Conservation (phyloP, 2,329 filamentous ascomycete species). For the Stachybotrys chlorohalonatus region DNA sequence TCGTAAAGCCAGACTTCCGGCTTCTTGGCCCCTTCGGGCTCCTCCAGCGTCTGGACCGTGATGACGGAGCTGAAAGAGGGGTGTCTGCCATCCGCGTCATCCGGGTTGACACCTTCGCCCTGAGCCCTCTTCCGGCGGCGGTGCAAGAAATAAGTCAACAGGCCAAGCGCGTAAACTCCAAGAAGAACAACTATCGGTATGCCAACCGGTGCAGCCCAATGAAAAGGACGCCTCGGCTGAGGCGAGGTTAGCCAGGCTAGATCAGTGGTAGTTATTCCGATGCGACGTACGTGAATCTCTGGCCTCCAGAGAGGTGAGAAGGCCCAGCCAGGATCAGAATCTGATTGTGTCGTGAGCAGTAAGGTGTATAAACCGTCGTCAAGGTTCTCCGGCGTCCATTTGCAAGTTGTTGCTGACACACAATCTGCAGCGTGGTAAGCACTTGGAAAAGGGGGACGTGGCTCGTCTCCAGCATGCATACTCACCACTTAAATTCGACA, state of each 20-base stretch:
- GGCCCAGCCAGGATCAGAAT: constrained; percentile 15
- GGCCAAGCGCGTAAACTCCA: constrained; percentile 16
- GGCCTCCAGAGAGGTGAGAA: constrained; percentile 22
- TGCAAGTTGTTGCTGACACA: constrained; percentile 13
- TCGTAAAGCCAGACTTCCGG: constrained; percentile 4
- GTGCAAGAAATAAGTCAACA: constrained; percentile 17
- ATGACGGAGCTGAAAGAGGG: constrained; percentile 13
- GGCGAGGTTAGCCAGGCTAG: not conserved
- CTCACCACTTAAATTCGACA: constrained; percentile 21
- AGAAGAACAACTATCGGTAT: constrained; percentile 20
- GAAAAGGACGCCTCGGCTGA: constrained; percentile 11
- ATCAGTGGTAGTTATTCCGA: not conserved
- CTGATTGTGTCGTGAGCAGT: constrained; percentile 14
- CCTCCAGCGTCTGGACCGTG: constrained; percentile 10
- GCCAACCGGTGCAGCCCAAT: constrained; percentile 18
- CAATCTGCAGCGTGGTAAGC: constrained; percentile 9
- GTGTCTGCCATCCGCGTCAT: constrained; percentile 9
- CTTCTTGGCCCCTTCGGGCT: constrained; percentile 10
- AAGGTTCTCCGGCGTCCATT: constrained; percentile 19
- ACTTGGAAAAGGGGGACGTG: not conserved
- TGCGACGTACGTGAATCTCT: constrained; percentile 11
- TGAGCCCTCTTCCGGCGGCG: constrained; percentile 15
- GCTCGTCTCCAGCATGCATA: not conserved
- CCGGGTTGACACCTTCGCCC: constrained; percentile 7
- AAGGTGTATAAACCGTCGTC: constrained; percentile 17